Conservation (phyloP, 441 rosid species). For the Erodium chrysanthum region DNA sequence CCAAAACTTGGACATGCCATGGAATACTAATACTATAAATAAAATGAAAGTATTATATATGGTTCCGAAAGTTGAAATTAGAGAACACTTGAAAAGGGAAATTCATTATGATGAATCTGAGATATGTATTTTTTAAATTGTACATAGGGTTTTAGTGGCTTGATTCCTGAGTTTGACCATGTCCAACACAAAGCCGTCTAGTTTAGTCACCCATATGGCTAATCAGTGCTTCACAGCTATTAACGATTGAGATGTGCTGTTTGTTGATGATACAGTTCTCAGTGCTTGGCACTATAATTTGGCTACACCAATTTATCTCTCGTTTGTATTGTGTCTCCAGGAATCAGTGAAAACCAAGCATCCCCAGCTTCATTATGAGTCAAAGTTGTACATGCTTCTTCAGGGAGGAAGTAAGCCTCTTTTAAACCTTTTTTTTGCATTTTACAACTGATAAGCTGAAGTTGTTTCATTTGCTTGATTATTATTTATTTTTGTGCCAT, state of each 20-base stretch:
- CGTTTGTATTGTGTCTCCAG: constrained; percentile 24
- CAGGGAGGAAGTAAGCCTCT: constrained; percentile 84
- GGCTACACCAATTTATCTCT: not conserved
- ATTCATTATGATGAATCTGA: not conserved
- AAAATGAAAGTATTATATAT: too few relatives aligned
- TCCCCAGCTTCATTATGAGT: constrained; percentile 97
- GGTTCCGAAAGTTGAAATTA: too few relatives aligned
- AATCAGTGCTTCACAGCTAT: not conserved
- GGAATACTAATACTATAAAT: too few relatives aligned
- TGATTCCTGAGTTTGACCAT: not conserved
- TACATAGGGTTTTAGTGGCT: not conserved
- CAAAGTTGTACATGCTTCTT: constrained; percentile 87
- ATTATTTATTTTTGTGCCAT: constrained; percentile 16
- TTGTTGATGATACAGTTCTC: not conserved
- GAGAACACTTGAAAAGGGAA: too few relatives aligned
- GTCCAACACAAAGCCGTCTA: not conserved
- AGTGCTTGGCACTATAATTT: constrained; percentile 3
- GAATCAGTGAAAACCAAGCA: constrained; percentile 87
- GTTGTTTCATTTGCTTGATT: not conserved
- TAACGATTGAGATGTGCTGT: not conserved
- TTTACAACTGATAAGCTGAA: not conserved
- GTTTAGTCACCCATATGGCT: not conserved
- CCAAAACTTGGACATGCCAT: too few relatives aligned
- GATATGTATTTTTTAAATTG: too few relatives aligned
- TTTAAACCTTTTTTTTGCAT: too few relatives aligned